Evolutionary conservation across 2,329 filamentous ascomycete species (phyloP), one percentile per base, ranked within the genome.

Genomic region (Trichoderma oligosporum): DNA sequence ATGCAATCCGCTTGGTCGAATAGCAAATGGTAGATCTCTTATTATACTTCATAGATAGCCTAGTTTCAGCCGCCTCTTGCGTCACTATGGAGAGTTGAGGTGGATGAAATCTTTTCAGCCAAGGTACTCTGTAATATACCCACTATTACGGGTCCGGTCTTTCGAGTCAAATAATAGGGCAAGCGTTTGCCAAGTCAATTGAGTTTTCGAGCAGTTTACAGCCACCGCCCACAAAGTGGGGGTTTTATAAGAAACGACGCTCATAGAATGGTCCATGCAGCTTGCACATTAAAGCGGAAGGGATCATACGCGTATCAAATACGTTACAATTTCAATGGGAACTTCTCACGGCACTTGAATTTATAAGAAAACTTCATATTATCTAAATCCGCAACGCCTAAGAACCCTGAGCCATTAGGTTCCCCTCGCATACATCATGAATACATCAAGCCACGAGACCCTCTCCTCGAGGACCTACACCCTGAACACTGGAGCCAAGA

Each of bases 401-500:
- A n/a, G n/a, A n/a, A n/a, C n/a, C n/a, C n/a, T n/a, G n/a, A n/a
- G n/a, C n/a, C n/a, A n/a, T n/a, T n/a, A n/a, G n/a, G n/a, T n/a
- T n/a, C n/a, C n/a, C n/a, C n/a, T n/a, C n/a, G n/a, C n/a, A n/a
- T n/a, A n/a, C n/a, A n/a, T n/a, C n/a, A n/a, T n/a, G n/a, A 49
- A 12, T 18, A 20, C 7, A 20, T 42, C 22, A n/a, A 45, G 39
- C n/a, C 20, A 36, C 31, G 2, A 14, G 31, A 44, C 29, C 24
- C 42, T 54, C 14, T 25, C 51, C 16, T 20, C 39, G n/a, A 54
- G 8, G 12, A 45, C 39, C 6, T 87, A 85, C 69, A 85, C 82
- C 64, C 82, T 90, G 71, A 88, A 89, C 75, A 86, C 85, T 54
- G 89, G 89, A 59, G 86, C 82, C 71, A 85, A 89, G 74, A 94